Conservation (phyloP, 202 grass and related monocot species). For the Schoenoplectus tabernaemontani region DNA sequence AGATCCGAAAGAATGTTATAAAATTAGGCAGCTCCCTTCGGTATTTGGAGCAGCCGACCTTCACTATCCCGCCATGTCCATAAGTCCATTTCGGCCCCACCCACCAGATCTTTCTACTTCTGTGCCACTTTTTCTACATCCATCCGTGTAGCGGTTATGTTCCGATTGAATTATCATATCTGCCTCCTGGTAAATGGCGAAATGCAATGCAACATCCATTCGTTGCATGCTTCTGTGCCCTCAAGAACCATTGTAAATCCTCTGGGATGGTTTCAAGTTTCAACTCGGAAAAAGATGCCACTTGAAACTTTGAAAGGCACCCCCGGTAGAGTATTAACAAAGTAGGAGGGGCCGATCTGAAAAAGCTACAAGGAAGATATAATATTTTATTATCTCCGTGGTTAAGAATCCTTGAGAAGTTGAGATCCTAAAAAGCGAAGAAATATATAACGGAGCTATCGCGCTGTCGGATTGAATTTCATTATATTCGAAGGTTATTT, state of each 20-base stretch:
- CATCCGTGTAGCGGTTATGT: not conserved
- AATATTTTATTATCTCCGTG: not conserved
- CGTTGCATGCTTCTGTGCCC: not conserved
- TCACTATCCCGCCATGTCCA: not conserved
- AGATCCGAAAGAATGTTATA: not conserved
- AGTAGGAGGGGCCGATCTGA: not conserved
- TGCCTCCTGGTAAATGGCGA: not conserved
- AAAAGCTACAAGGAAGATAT: not conserved
- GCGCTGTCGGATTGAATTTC: not conserved
- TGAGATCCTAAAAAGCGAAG: not conserved
- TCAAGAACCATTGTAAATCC: not conserved
- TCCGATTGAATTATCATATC: not conserved
- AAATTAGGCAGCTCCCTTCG: not conserved
- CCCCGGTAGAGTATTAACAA: not conserved
- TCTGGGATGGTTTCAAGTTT: not conserved
- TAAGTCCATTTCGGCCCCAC: not conserved
- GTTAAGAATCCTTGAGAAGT: not conserved
- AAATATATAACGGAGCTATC: not conserved
- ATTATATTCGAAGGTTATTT: not conserved
- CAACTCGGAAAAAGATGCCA: not conserved
- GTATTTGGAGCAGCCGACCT: constrained; percentile 14
- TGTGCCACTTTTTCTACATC: not conserved
- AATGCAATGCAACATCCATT: not conserved
- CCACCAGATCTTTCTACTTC: not conserved
- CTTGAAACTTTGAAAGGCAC: not conserved